Conservation (phyloP, 441 rosid genomes). For the Erysimum cheiri region DNA sequence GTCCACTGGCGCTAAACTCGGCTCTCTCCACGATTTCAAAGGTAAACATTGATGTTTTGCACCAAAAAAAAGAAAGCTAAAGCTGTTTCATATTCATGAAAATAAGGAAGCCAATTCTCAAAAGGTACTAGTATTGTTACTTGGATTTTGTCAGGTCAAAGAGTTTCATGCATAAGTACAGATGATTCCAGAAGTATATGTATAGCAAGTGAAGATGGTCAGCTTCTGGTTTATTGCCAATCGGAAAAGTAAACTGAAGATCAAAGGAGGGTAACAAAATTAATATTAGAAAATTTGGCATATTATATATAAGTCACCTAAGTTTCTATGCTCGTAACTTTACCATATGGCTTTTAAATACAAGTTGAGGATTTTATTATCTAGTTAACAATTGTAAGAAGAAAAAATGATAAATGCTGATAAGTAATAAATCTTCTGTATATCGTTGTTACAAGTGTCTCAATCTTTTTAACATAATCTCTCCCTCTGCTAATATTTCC, state of each 20-base stretch:
- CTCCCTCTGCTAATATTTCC: too few species aligned
- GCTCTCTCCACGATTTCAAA: constrained; percentile 68
- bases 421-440: not conserved
- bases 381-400: not conserved
- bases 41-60: constrained; percentile 51
- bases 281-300: constrained; percentile 11
- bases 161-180: constrained; percentile 70
- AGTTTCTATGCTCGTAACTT: not conserved
- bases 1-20: constrained; percentile 66
- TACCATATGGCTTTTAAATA: not conserved
- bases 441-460: not conserved
- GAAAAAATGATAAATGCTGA: not conserved
- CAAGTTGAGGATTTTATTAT: not conserved
- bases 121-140: not conserved
- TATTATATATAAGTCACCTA: not conserved
- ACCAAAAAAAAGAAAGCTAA: not conserved
- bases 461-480: not conserved
- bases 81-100: not conserved
- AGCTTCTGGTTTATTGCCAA: constrained; percentile 62
- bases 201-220: constrained; percentile 64
- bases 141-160: constrained; percentile 52
- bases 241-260: constrained; percentile 20
- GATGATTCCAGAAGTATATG: constrained; percentile 66
- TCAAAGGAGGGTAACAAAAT: not conserved
- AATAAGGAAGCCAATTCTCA: not conserved